Evolutionary conservation across 108 stramenopile genomes (phyloP).

Genomic region (Cyclotella kingstonii): DNA sequence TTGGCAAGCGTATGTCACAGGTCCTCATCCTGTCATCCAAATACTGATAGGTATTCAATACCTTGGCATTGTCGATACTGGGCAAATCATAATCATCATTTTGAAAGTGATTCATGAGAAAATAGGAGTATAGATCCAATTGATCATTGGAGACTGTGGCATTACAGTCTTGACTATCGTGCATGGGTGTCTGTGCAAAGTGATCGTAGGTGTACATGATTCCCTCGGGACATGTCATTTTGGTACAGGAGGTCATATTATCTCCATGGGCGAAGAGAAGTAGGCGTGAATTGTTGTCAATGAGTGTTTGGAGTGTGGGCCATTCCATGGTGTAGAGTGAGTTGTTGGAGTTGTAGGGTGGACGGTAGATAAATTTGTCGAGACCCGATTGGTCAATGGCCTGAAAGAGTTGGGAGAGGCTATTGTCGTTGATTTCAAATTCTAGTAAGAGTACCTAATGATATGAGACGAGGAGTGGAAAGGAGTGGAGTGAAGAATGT

Average conservation of each 20-base stretch:
- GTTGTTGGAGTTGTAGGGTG: neutral
- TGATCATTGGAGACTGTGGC: slow-evolving; percentile 3
- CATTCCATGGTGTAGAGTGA: slow-evolving; percentile 2
- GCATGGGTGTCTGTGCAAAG: slow-evolving; percentile 3
- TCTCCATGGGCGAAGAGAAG: slow-evolving; percentile 22
- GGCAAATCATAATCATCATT: slow-evolving; percentile 32
- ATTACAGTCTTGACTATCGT: slow-evolving; percentile 5
- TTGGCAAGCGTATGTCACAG: slow-evolving; percentile 41
- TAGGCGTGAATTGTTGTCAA: slow-evolving; percentile 18
- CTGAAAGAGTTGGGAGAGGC: slow-evolving; percentile 4
- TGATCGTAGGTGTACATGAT: slow-evolving; percentile 28
- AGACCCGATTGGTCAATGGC: slow-evolving; percentile 25
- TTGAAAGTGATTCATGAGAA: slow-evolving; percentile 60
- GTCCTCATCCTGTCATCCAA: slow-evolving; percentile 32
- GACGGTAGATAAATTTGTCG: slow-evolving; percentile 9
- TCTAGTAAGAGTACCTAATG: slow-evolving; percentile 56
- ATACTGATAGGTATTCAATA: slow-evolving; percentile 37
- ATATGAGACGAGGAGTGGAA: too few relatives aligned
- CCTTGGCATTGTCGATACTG: slow-evolving; percentile 14
- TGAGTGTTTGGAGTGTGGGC: slow-evolving; percentile 38
- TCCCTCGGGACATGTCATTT: slow-evolving; percentile 19
- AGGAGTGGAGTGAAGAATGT: slow-evolving; percentile 39
- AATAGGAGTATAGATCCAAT: slow-evolving; percentile 28
- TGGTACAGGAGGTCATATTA: slow-evolving; percentile 23
- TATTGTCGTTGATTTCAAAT: slow-evolving; percentile 52